Conservation (phyloP, 2,329 filamentous ascomycete species). For the Fusarium pininemorale region DNA sequence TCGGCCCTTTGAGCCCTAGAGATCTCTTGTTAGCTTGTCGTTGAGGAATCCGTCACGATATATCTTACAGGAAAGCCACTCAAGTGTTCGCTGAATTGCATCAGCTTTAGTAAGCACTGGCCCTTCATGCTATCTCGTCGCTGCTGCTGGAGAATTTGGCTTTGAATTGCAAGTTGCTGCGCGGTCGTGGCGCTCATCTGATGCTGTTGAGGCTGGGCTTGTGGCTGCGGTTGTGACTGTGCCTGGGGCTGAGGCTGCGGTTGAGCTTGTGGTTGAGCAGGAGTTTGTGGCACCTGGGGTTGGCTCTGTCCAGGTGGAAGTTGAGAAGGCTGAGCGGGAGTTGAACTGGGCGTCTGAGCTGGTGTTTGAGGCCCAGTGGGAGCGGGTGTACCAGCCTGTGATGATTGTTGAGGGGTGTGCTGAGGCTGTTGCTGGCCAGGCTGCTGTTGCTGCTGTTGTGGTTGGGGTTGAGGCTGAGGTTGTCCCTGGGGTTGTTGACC, state of each 20-base stretch:
- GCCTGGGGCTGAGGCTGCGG: constrained; percentile 49
- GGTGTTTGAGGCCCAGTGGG: constrained; percentile 57
- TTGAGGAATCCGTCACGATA: neutral
- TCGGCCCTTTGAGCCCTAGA: constrained; percentile 64
- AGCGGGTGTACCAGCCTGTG: constrained; percentile 54
- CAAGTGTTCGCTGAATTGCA: constrained; percentile 70
- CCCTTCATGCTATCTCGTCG: constrained; percentile 63
- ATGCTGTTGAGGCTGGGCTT: constrained; percentile 43
- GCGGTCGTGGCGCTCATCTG: constrained; percentile 46
- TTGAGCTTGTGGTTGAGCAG: constrained; percentile 49
- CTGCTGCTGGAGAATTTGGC: constrained; percentile 55
- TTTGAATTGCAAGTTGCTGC: constrained; percentile 50
- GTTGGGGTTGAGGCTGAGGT: constrained; percentile 40
- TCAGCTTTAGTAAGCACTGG: constrained; percentile 66
- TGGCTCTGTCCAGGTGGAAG: constrained; percentile 48
- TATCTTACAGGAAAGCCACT: constrained; percentile 63
- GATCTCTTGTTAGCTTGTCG: constrained; percentile 3
- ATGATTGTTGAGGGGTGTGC: constrained; percentile 57
- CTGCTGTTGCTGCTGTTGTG: constrained; percentile 42
- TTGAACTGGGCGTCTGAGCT: constrained; percentile 56
- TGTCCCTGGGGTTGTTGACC: constrained; percentile 43
- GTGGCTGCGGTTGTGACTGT: constrained; percentile 44
- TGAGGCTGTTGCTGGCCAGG: constrained; percentile 54
- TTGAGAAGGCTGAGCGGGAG: constrained; percentile 48
- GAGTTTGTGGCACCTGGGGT: constrained; percentile 47